Conservation (phyloP, 768 basidiomycete species). For the Podaxis carcinomalis region DNA sequence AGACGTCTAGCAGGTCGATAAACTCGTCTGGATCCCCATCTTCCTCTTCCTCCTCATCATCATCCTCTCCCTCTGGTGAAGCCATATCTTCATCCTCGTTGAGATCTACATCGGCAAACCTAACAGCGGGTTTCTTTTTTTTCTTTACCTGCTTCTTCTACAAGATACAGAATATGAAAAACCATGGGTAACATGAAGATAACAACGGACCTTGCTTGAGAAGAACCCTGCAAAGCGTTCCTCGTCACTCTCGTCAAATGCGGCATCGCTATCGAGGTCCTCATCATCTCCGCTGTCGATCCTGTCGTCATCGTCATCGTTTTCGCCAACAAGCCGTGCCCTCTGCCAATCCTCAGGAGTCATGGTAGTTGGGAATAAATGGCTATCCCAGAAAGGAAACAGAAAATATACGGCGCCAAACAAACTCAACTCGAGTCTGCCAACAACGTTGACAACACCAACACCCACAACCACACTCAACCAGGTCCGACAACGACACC, state of each 20-base stretch:
- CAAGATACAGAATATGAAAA: slow-evolving; percentile 3
- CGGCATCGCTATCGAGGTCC: slow-evolving; percentile 81
- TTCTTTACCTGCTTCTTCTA: slow-evolving; percentile 23
- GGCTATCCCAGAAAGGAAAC: slow-evolving; percentile 7
- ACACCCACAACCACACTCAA: not conserved
- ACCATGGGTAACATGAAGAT: slow-evolving; percentile 7
- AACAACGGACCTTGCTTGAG: slow-evolving; percentile 34
- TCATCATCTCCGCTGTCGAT: slow-evolving; percentile 76
- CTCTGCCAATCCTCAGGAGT: slow-evolving; percentile 24
- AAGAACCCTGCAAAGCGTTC: slow-evolving; percentile 74
- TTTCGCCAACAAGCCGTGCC: slow-evolving; percentile 49
- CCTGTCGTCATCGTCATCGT: slow-evolving; percentile 45
- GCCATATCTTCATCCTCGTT: slow-evolving; percentile 49
- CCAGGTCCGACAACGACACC: slow-evolving; percentile 10
- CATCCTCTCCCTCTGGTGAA: slow-evolving; percentile 32
- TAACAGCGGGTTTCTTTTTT: slow-evolving; percentile 30
- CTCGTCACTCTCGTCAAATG: slow-evolving; percentile 78
- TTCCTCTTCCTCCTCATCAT: slow-evolving; percentile 42
- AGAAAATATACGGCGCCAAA: slow-evolving; percentile 5
- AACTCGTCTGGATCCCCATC: slow-evolving; percentile 51
- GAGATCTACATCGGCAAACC: slow-evolving; percentile 57
- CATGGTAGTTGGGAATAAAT: not conserved
- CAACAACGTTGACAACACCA: slow-evolving; percentile 3
- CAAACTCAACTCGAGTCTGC: slow-evolving; percentile 2
- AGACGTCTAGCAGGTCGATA: slow-evolving; percentile 60